Percentiles rank a stretch among this genome's conserved stretches.
Evolutionary conservation across 768 basidiomycete genomes (phyloP).

Genomic region (Russula brevipes): DNA sequence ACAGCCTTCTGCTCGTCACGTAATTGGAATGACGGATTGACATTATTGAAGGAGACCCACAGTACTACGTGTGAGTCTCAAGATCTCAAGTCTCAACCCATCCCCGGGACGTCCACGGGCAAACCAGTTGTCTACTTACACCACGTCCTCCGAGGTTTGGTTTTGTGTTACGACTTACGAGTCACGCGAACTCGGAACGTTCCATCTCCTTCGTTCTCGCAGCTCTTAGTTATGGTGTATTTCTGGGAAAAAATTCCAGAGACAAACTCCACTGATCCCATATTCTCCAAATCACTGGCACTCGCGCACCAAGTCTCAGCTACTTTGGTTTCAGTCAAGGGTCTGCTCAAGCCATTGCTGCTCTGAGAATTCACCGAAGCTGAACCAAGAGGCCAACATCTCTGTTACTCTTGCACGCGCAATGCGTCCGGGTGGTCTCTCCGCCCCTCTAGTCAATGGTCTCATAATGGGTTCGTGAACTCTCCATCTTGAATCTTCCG

Average conservation of each 20-base stretch:
- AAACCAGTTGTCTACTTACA: slow-evolving; percentile 81
- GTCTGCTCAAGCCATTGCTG: slow-evolving; percentile 74
- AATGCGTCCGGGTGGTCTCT: slow-evolving; percentile 71
- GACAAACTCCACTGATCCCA: slow-evolving; percentile 79
- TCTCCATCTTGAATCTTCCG: background rate
- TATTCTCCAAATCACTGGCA: slow-evolving; percentile 67
- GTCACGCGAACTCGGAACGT: slow-evolving; percentile 52
- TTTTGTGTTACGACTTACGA: slow-evolving; percentile 57
- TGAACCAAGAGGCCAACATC: slow-evolving; percentile 75
- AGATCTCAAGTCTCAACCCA: too few species aligned
- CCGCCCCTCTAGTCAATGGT: slow-evolving; percentile 73
- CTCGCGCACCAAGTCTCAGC: slow-evolving; percentile 59
- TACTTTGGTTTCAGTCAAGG: slow-evolving; percentile 88
- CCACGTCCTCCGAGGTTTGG: slow-evolving; percentile 77
- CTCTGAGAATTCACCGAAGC: slow-evolving; percentile 70
- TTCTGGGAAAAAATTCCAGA: slow-evolving; percentile 80
- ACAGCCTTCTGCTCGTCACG: too few species aligned
- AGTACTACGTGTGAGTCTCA: too few species aligned
- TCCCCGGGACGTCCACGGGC: too few species aligned
- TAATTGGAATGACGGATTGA: too few species aligned
- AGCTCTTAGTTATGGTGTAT: slow-evolving; percentile 79
- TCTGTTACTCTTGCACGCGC: slow-evolving; percentile 82
- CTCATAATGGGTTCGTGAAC: slow-evolving; percentile 79
- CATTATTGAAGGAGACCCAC: too few species aligned
- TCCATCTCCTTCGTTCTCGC: slow-evolving; percentile 73